Conservation (phyloP, 805 yeast species). For the Metschnikowia lachancei region DNA sequence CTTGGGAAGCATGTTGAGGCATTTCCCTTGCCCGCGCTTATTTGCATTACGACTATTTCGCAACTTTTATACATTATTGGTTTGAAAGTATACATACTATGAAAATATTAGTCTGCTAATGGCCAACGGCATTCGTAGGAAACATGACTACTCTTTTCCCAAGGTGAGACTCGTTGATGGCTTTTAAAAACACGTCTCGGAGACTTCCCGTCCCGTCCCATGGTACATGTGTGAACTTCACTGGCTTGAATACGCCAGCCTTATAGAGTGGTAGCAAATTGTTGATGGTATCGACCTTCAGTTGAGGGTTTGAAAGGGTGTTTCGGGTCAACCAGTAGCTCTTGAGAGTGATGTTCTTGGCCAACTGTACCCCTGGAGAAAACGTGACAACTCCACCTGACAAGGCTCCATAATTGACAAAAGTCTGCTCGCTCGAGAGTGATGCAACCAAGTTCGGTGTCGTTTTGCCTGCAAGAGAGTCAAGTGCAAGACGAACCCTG, state of each 20-base stretch:
- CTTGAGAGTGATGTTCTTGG: slow-evolving; percentile 28
- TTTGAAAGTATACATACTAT: too few relatives aligned
- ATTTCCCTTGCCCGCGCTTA: too few relatives aligned
- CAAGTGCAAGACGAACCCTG: slow-evolving; percentile 30
- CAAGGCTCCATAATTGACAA: slow-evolving; percentile 30
- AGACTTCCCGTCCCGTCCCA: slow-evolving; percentile 20
- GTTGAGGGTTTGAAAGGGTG: slow-evolving; percentile 45
- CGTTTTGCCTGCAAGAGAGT: slow-evolving; percentile 31
- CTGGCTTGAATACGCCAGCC: slow-evolving; percentile 50
- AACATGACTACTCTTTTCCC: slow-evolving; percentile 16
- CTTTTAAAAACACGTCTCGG: slow-evolving; percentile 12
- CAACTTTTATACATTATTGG: too few relatives aligned
- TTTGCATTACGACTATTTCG: too few relatives aligned
- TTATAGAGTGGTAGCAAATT: slow-evolving; percentile 58
- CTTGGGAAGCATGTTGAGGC: neutral
- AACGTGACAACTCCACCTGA: slow-evolving; percentile 20
- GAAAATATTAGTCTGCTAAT: neutral
- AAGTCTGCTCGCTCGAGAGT: slow-evolving; percentile 27
- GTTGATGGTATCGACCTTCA: slow-evolving; percentile 53
- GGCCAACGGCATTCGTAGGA: slow-evolving; percentile 4
- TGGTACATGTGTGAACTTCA: slow-evolving; percentile 43
- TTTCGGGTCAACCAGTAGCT: slow-evolving; percentile 36
- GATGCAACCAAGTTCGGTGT: slow-evolving; percentile 23
- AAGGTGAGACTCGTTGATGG: slow-evolving; percentile 7
- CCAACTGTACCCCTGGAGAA: slow-evolving; percentile 27